Evolutionary conservation across 2,329 filamentous ascomycete species (phyloP).

Genomic region (Amylocarpus encephaloides): DNA sequence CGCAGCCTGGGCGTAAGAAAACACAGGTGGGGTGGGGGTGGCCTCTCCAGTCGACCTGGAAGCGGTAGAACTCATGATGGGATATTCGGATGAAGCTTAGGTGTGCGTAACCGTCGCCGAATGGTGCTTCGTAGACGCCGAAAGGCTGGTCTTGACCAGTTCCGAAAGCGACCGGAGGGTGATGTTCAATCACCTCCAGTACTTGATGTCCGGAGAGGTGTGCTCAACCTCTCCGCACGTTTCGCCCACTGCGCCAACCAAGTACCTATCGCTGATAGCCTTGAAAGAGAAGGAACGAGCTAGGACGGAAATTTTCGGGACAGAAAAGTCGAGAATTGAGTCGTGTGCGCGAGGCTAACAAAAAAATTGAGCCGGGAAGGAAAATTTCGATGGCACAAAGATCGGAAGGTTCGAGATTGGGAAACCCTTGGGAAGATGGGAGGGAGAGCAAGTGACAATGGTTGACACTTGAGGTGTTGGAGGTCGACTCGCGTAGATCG

Average conservation of each 20-base stretch:
- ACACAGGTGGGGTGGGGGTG: slow-evolving; percentile 45
- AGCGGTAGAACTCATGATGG: slow-evolving; percentile 37
- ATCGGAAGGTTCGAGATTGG: slow-evolving; percentile 1
- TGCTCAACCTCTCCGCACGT: slow-evolving; percentile 33
- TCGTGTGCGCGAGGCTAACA: not conserved
- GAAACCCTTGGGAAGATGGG: slow-evolving; percentile 3
- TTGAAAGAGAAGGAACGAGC: not conserved
- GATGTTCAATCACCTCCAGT: slow-evolving; percentile 26
- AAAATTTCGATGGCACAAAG: slow-evolving; percentile 5
- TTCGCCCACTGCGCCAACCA: slow-evolving; percentile 20
- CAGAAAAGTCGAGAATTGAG: not conserved
- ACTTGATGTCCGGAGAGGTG: slow-evolving; percentile 34
- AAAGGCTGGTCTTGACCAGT: slow-evolving; percentile 10
- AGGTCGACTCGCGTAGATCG: slow-evolving; percentile 22
- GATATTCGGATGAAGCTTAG: slow-evolving; percentile 2
- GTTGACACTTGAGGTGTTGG: slow-evolving; percentile 14
- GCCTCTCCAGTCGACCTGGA: slow-evolving; percentile 32
- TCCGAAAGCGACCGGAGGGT: slow-evolving; percentile 15
- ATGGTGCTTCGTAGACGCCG: slow-evolving; percentile 10
- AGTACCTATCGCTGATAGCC: slow-evolving; percentile 5
- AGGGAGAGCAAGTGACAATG: slow-evolving; percentile 11
- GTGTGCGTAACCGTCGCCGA: slow-evolving; percentile 6
- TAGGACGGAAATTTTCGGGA: not conserved
- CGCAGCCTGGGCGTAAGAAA: slow-evolving; percentile 94
- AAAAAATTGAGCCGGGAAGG: not conserved